Conservation (phyloP, 192 early-diverging fungal species). For the Backusella tuberculispora region DNA sequence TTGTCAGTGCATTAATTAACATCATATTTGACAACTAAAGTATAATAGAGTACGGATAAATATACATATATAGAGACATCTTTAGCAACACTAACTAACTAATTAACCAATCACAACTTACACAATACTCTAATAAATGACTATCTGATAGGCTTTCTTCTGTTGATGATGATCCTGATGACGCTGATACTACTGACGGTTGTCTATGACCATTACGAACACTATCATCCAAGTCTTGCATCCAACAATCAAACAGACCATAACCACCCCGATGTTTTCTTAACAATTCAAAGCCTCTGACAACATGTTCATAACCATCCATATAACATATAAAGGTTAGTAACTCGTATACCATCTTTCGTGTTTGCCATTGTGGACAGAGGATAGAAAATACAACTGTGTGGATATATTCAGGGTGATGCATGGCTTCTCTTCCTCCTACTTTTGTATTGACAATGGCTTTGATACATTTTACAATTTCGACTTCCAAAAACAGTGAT, state of each 20-base stretch:
- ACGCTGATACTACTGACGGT: slow-evolving; percentile 63
- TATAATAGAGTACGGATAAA: not conserved
- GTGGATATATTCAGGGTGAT: slow-evolving; percentile 71
- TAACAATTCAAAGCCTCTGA: slow-evolving; percentile 74
- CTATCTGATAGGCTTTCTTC: slow-evolving; percentile 61
- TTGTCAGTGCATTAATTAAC: slow-evolving; percentile 72
- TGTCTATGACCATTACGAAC: slow-evolving; percentile 77
- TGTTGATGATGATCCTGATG: slow-evolving; percentile 62
- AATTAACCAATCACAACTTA: slow-evolving; percentile 17
- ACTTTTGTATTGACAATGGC: slow-evolving; percentile 67
- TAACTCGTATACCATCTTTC: slow-evolving; percentile 72
- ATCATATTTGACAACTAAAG: slow-evolving; percentile 76
- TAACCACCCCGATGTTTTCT: slow-evolving; percentile 63
- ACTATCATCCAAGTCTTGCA: slow-evolving; percentile 67
- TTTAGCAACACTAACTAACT: not conserved
- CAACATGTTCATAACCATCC: slow-evolving; percentile 72
- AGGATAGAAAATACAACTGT: slow-evolving; percentile 75
- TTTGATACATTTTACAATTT: slow-evolving; percentile 81
- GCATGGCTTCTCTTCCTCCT: slow-evolving; percentile 74
- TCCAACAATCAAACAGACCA: slow-evolving; percentile 76
- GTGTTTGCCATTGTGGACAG: slow-evolving; percentile 73
- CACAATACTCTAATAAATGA: slow-evolving; percentile 75
- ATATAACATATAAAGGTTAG: slow-evolving; percentile 76
- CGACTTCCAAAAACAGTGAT: slow-evolving; percentile 72
- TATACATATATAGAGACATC: not conserved